phyloP scores from a whole-genome alignment of 495 filamentous ascomycete genomes.

The Penicillium pulvis region DNA sequence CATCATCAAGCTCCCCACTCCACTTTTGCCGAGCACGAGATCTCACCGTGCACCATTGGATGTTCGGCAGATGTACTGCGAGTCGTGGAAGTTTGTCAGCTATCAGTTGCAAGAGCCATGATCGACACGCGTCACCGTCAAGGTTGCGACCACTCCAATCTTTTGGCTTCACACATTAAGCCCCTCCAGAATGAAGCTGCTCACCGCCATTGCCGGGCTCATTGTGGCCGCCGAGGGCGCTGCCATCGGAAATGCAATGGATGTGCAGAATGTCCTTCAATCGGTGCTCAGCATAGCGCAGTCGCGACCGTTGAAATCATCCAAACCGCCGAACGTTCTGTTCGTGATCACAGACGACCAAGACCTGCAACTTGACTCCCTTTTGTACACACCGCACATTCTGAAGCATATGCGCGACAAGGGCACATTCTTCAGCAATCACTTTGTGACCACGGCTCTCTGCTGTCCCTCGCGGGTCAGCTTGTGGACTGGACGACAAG shows the following conservation, averaged over 20 bases:
- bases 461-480: slow-evolving; percentile 68
- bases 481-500: slow-evolving; percentile 64
- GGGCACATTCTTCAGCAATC: slow-evolving; percentile 57
- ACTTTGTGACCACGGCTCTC: slow-evolving; percentile 64
- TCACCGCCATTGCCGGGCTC: slow-evolving; percentile 11
- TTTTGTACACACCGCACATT: slow-evolving; percentile 59
- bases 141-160: not conserved
- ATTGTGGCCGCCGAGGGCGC: slow-evolving; percentile 15
- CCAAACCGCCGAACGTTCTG: slow-evolving; percentile 55
- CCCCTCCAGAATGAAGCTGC: slow-evolving; percentile 27
- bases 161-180: not conserved
- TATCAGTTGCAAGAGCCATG: not conserved
- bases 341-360: slow-evolving; percentile 71
- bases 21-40: not conserved
- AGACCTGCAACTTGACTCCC: slow-evolving; percentile 60
- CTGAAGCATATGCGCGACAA: slow-evolving; percentile 52
- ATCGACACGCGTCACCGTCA: not conserved
- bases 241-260: not conserved
- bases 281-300: slow-evolving; percentile 14
- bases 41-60: no score
- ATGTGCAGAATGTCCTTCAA: slow-evolving; percentile 19
- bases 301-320: slow-evolving; percentile 1
- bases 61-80: no score
- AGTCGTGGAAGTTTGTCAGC: not conserved
- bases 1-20: slow-evolving; percentile 23